Evolutionary conservation across 306 rosid species (phyloP).

Genomic region (Casuarina glauca): DNA sequence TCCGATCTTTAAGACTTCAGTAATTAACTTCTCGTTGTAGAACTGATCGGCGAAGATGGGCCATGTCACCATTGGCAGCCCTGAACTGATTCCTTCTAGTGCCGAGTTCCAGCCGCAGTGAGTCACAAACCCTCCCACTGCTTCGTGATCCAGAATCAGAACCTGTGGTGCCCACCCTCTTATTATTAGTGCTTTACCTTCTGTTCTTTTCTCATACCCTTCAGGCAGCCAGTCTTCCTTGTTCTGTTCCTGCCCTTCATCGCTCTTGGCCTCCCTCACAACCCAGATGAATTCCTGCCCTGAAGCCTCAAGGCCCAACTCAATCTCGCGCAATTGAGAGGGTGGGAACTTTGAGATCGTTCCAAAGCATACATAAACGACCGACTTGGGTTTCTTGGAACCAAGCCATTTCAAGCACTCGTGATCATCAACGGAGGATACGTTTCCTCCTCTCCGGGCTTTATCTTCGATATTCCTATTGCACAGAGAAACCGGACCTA

Average conservation of each 20-base stretch:
- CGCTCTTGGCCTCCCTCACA: constrained; percentile 12
- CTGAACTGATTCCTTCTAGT: constrained; percentile 35
- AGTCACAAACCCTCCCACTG: constrained; percentile 39
- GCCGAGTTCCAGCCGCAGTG: constrained; percentile 59
- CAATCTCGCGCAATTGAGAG: constrained; percentile 20
- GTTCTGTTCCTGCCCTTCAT: neutral
- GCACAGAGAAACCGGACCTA: constrained; percentile 42
- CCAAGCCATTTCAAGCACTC: constrained; percentile 38
- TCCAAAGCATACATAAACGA: constrained; percentile 42
- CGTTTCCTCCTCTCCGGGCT: constrained; percentile 32
- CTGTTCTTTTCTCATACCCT: constrained; percentile 34
- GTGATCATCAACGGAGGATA: constrained; percentile 24
- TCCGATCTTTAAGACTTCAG: constrained; percentile 31
- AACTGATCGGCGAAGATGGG: constrained; percentile 33
- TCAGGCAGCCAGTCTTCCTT: constrained; percentile 30
- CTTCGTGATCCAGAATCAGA: constrained; percentile 31
- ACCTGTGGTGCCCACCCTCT: constrained; percentile 45
- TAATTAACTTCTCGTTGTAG: constrained; percentile 39
- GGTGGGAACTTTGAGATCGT: constrained; percentile 5
- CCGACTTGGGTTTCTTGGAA: constrained; percentile 33
- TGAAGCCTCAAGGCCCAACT: constrained; percentile 31
- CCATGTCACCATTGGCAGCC: constrained; percentile 32
- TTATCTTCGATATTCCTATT: constrained; percentile 21
- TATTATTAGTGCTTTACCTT: constrained; percentile 30
- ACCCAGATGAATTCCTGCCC: constrained; percentile 38